Evolutionary conservation across 306 rosid genomes (phyloP), one percentile per base, ranked within the genome.

Genomic region (Quercus bicolor): DNA sequence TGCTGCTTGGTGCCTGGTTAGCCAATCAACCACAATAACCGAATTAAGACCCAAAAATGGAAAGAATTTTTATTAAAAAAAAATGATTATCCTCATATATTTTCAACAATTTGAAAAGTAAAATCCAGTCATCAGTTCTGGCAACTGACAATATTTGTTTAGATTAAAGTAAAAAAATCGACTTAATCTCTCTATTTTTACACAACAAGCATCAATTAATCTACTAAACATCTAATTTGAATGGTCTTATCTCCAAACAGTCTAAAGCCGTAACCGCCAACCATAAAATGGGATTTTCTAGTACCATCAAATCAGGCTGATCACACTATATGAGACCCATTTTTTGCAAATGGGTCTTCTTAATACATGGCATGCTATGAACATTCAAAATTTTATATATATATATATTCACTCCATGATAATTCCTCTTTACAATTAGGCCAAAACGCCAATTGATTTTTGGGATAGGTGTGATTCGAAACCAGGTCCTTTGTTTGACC

Each of bases 1-100:
- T 84, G 77, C 78, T 65, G 82, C 74, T 33, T 55, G 80, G 64
- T 23, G 78, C 91, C 98, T 94, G 89, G 70, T 48, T 56, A 74
- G 68, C 68, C 61, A 83, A 76, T 81, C 70, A 80, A 85, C 79
- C 74, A 82, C 16, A 77, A 83, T 3, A 76, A 81, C 34, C 3
- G 9, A 78, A 64, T 33, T 66, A 55, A 64, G 72, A 54, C 6
- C 16, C 28, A 7, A 56, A 72, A 9, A 68, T 74, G 70, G n/a
- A 54, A 70, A 20, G 1, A 20, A 65, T 75, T 3, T 60, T 8
- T 28, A 33, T 26, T 18, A 4, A 7, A 33, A 28, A 21, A 59
- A 29, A n/a, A 14, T 33, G 10, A n/a, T 45, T 13, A 33, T 37
- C 5, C 48, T 1, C 72, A 34, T 31, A 48, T 23, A 66, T 19